These are phyloP conservation scores for Cyanidiococcus yangmingshanensis DNA, from an alignment of 23 red algal genomes.

Conservation along the genomic window DNA sequence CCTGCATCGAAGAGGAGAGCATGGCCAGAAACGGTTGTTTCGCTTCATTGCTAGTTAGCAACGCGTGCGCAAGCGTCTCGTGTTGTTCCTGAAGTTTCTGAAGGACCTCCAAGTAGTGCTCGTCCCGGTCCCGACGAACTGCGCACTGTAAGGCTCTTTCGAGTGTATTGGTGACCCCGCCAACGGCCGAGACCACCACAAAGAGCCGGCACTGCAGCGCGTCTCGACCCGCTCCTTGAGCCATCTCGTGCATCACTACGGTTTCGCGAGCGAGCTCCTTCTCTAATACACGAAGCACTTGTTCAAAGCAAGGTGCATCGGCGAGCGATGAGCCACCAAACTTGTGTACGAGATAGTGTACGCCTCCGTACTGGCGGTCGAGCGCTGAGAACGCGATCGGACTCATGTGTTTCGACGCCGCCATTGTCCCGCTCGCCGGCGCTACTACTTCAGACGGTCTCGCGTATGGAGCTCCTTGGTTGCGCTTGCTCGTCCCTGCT, in stretches of 20 bases:
- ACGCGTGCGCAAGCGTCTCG: slow-evolving; percentile 36
- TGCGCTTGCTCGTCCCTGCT: too few relatives aligned
- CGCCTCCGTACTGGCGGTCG: slow-evolving; percentile 2
- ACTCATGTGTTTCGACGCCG: too few relatives aligned
- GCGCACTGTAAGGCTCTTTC: slow-evolving; percentile 35
- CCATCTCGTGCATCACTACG: neutral
- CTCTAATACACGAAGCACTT: slow-evolving; percentile 19
- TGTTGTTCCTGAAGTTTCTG: slow-evolving; percentile 63
- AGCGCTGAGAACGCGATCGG: neutral
- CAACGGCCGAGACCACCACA: slow-evolving; percentile 78
- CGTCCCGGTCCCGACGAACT: slow-evolving; percentile 31
- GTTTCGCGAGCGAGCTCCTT: slow-evolving; percentile 35
- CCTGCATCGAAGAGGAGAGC: slow-evolving; percentile 47
- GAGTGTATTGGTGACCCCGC: slow-evolving; percentile 68
- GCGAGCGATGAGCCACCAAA: slow-evolving; percentile 83
- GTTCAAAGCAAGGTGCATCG: slow-evolving; percentile 22
- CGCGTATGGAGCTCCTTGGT: too few relatives aligned
- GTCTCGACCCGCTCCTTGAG: neutral
- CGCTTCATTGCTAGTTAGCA: slow-evolving; percentile 39
- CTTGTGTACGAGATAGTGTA: slow-evolving; percentile 70
- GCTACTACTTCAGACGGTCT: too few relatives aligned
- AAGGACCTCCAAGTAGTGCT: slow-evolving; percentile 72
- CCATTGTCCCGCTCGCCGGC: too few relatives aligned
- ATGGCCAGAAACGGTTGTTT: slow-evolving; percentile 57
- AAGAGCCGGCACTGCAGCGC: slow-evolving; percentile 28